These are phyloP conservation scores for Anisogramma anomala DNA, from an alignment of 2,329 filamentous ascomycete genomes.

Conservation along the genomic window DNA sequence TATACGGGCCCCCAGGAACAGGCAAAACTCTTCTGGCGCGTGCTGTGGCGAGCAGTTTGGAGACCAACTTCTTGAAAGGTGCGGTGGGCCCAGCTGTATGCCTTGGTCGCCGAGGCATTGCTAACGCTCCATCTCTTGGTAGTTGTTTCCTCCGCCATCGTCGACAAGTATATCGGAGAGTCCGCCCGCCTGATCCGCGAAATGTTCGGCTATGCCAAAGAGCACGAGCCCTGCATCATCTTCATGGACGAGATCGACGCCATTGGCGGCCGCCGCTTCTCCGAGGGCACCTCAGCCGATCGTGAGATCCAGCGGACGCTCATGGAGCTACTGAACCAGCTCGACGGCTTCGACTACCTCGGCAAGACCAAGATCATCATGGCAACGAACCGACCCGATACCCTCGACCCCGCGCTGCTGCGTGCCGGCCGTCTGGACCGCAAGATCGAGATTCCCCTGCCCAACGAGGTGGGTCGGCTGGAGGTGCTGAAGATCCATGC, in stretches of 20 bases:
- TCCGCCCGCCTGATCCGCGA: slow-evolving; percentile 93
- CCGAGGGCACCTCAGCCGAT: slow-evolving; percentile 93
- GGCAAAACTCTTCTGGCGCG: slow-evolving; percentile 91
- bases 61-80: slow-evolving; percentile 99
- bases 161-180: slow-evolving; percentile 99
- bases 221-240: slow-evolving; percentile 98
- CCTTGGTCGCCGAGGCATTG: neutral
- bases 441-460: slow-evolving; percentile 95
- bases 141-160: slow-evolving; percentile 98
- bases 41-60: slow-evolving; percentile 88
- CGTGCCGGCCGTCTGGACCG: slow-evolving; percentile 88
- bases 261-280: slow-evolving; percentile 92
- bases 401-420: slow-evolving; percentile 82
- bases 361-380: slow-evolving; percentile 99
- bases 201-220: slow-evolving; percentile 99
- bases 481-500: slow-evolving; percentile 99
- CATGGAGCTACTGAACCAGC: slow-evolving; percentile 97
- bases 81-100: slow-evolving; percentile 18
- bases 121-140: slow-evolving; percentile 13
- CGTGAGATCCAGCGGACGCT: slow-evolving; percentile 96
- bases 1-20: slow-evolving; percentile 93
- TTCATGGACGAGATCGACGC: slow-evolving; percentile 99
- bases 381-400: slow-evolving; percentile 96
- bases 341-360: slow-evolving; percentile 97
- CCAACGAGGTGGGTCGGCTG: slow-evolving; percentile 89